Conservation (phyloP, 805 yeast genomes). For the Ogataea salicorniae region DNA sequence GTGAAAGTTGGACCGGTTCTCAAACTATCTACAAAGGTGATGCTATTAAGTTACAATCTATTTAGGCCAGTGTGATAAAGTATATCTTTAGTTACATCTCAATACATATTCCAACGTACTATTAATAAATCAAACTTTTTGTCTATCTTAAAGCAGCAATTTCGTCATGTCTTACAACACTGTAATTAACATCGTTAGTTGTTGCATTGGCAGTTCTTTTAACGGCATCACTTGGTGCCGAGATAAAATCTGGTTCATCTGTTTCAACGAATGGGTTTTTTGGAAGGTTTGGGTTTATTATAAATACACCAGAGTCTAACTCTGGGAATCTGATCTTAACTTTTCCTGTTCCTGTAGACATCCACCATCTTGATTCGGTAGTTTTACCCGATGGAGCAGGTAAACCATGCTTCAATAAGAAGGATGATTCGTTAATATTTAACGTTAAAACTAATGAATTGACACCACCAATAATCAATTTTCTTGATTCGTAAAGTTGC, state of each 20-base stretch:
- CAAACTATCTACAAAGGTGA: conserved; percentile 58
- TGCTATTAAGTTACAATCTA: conserved; percentile 54
- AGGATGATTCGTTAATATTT: conserved; percentile 14
- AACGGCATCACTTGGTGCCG: background rate
- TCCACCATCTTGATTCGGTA: conserved; percentile 77
- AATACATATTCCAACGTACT: too few species aligned
- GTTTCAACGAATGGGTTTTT: conserved; percentile 66
- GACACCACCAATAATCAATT: conserved; percentile 36
- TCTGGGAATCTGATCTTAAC: conserved; percentile 61
- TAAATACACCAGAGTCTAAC: conserved; percentile 36
- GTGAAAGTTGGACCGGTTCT: conserved; percentile 68
- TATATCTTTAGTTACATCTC: too few species aligned
- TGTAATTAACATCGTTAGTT: background rate
- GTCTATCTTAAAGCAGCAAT: background rate
- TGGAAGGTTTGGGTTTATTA: conserved; percentile 64
- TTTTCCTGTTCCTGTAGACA: conserved; percentile 43
- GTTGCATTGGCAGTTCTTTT: too few species aligned
- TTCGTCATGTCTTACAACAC: background rate
- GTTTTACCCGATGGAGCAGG: conserved; percentile 89
- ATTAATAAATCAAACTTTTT: too few species aligned
- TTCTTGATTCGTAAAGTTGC: conserved; percentile 50
- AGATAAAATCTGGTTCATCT: conserved; percentile 48
- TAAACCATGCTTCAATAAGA: conserved; percentile 36
- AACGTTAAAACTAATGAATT: conserved; percentile 26
- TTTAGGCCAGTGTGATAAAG: conserved; percentile 18